Percentiles rank a stretch among this genome's conserved stretches.
Conservation (phyloP, 1,284 basidiomycete species). For the Boletus subluridellus region DNA sequence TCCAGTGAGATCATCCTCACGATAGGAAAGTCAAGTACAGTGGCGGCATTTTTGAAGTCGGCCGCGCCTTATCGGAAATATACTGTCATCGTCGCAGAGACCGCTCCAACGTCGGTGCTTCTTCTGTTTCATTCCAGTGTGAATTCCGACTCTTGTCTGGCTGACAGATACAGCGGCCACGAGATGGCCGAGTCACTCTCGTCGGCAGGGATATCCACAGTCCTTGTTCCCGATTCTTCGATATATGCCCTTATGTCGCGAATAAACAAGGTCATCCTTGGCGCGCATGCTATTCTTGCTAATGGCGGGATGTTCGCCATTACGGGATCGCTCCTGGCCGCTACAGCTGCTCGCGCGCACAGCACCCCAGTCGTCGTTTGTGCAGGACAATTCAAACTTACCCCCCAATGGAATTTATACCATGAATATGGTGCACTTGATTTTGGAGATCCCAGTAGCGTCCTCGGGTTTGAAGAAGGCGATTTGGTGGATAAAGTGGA, state of each 20-base stretch:
- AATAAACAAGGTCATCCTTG: conserved; percentile 93
- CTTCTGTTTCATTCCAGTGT: background rate
- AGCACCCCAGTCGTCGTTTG: conserved; percentile 92
- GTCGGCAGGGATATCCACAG: conserved; percentile 80
- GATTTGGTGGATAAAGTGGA: conserved; percentile 80
- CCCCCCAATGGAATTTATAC: conserved; percentile 90
- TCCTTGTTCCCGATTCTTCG: conserved; percentile 93
- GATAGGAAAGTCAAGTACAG: conserved; percentile 89
- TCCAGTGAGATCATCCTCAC: conserved; percentile 92
- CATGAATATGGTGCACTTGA: conserved; percentile 85
- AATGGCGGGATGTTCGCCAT: conserved; percentile 94
- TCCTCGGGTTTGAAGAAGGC: conserved; percentile 79
- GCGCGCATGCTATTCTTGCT: conserved; percentile 90
- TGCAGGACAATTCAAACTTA: conserved; percentile 94
- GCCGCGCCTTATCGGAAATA: conserved; percentile 91
- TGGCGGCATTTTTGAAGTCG: conserved; percentile 90
- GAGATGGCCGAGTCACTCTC: conserved; percentile 81
- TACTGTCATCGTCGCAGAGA: conserved; percentile 95
- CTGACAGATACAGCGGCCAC: conserved; percentile 74
- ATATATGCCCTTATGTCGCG: conserved; percentile 96
- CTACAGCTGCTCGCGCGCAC: conserved; percentile 88
- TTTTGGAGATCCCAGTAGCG: conserved; percentile 81
- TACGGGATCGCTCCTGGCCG: conserved; percentile 80
- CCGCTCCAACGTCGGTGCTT: conserved; percentile 75
- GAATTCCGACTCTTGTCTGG: conserved; percentile 4